These are phyloP conservation scores for Hevea brasiliensis DNA, from an alignment of 345 rosid species.

Conservation along the genomic window DNA sequence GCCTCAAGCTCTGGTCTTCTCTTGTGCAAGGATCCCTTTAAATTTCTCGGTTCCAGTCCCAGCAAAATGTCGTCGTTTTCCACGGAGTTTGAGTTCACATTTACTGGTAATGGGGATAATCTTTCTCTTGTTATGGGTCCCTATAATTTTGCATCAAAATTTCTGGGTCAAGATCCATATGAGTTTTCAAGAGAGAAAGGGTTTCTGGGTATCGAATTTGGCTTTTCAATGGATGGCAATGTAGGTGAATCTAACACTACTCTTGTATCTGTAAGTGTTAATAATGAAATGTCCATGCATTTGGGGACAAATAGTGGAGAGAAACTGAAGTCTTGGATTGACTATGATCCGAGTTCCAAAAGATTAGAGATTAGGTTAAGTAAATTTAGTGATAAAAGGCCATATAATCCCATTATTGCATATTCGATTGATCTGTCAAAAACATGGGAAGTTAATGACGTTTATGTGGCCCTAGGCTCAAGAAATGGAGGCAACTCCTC, in stretches of 20 bases:
- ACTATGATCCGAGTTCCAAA: conserved; percentile 50
- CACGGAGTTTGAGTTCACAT: conserved; percentile 41
- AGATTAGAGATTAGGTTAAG: conserved; percentile 49
- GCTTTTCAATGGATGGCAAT: conserved; percentile 29
- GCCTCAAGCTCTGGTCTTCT: conserved; percentile 42
- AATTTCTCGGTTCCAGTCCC: conserved; percentile 18
- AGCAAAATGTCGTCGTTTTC: conserved; percentile 37
- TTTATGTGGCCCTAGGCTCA: conserved; percentile 41
- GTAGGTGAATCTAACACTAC: conserved; percentile 37
- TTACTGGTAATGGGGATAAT: conserved; percentile 40
- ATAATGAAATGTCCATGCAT: conserved; percentile 30
- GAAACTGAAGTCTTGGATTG: conserved; percentile 52
- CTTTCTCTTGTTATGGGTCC: conserved; percentile 46
- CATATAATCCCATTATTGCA: conserved; percentile 37
- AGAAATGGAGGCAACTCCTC: conserved; percentile 29
- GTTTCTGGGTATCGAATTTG: conserved; percentile 47
- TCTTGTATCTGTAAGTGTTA: conserved; percentile 32
- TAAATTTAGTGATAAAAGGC: conserved; percentile 39
- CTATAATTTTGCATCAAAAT: conserved; percentile 25
- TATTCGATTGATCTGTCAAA: conserved; percentile 34
- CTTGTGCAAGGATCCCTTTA: conserved; percentile 36
- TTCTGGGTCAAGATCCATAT: conserved; percentile 33
- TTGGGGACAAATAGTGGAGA: conserved; percentile 41
- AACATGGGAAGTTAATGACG: conserved; percentile 45
- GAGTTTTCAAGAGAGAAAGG: conserved; percentile 28